phyloP scores from a whole-genome alignment of 306 rosid genomes.

The Quercus dentata region DNA sequence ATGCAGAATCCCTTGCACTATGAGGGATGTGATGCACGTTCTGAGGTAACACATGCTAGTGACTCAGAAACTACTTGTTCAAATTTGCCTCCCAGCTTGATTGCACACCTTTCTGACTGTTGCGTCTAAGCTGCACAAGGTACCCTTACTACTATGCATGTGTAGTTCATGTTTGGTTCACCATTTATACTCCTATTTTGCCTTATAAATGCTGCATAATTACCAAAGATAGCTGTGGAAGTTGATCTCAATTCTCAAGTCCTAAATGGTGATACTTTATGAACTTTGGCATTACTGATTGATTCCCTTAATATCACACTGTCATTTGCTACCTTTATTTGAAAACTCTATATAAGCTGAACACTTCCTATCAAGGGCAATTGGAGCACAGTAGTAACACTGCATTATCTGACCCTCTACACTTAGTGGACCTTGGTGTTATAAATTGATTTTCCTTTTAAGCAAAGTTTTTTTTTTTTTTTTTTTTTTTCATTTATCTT shows the following conservation, averaged over 20 bases:
- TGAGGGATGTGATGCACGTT: constrained; percentile 13
- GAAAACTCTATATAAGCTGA: background rate
- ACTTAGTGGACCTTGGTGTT: background rate
- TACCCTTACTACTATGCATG: background rate
- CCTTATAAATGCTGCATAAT: constrained; percentile 7
- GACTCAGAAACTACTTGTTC: constrained; percentile 10
- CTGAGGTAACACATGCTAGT: background rate
- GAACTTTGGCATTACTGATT: background rate
- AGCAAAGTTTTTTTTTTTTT: background rate
- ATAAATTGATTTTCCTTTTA: background rate
- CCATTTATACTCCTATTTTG: background rate
- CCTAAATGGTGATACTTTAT: background rate
- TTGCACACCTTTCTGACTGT: background rate
- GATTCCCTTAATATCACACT: background rate
- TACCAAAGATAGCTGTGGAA: background rate
- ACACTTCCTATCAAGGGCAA: background rate
- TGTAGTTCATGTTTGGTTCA: background rate
- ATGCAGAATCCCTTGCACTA: constrained; percentile 19
- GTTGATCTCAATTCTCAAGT: constrained; percentile 20
- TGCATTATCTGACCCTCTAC: background rate
- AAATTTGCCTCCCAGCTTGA: constrained; percentile 21
- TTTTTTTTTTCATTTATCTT: background rate
- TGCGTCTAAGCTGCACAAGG: constrained; percentile 2
- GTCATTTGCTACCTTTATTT: no score
- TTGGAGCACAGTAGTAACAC: background rate